Base-by-base conservation (phyloP, 805 yeast genomes). In the Cyberlindnera suaveolens region DNA sequence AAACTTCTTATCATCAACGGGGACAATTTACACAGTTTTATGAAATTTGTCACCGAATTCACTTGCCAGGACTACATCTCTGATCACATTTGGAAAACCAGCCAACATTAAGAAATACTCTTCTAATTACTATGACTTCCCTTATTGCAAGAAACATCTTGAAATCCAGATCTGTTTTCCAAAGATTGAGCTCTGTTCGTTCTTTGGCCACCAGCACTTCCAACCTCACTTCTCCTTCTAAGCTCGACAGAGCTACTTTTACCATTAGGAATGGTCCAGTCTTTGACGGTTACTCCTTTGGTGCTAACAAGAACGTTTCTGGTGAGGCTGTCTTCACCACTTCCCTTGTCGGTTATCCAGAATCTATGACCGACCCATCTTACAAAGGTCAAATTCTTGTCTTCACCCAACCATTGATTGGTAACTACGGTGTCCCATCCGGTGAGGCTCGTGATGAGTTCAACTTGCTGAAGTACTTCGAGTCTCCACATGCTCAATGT, bases 261-360 rank as follows among this genome's bases (percentile, higher is more conserved):
- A 83, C 95, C 20, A 82, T 91, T 56, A 80, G 90, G 62, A 86
- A 89, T 61, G 99, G 98, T 16, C 96, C 97, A 17, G 82, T 87
- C 29, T 88, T 88, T 71, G 80, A 77, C 57, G 99, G 99, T 34
- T 83, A 79, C 63, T 91, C 98, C 0, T 95, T 93, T 60, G 99
- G 99, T 60, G 96, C 98, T 35, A 80, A 88, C 64, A 84, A 83
- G 52, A 87, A 90, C 50, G 79, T 88, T 49, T 82, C 95, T 46
- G 99, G 99, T 50, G 99, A 93, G 67, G 96, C 96, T 27, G 99
- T 95, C 36, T 93, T 93, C 72, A 88, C 97, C 38, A 95, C 99
- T 30, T 93, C 97, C 7, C 74, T 95, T 65, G 99, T 93, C 11
- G 99, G 99, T 16, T 93, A 93, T 67, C 98, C 99, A 15, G 99